Evolutionary conservation across 331 rosid species (phyloP).

Genomic region (Saraca asoca): DNA sequence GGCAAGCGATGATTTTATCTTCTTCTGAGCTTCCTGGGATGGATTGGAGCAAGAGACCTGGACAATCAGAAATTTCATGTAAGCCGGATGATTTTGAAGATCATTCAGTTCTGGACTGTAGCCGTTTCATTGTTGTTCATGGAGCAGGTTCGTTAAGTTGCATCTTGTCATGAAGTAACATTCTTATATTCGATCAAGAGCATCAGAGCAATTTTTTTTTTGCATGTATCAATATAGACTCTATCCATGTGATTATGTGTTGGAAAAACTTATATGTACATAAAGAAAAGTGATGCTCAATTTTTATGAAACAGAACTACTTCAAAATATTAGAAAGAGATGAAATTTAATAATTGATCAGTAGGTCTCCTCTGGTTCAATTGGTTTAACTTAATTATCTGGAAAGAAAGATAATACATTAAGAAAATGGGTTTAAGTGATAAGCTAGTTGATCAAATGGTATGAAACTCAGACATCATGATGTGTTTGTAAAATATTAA

Average conservation of each 20-base stretch:
- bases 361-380: neutral
- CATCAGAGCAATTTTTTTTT: constrained; percentile 1
- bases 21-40: constrained; percentile 66
- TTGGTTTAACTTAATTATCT: too few relatives aligned
- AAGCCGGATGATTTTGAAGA: constrained; percentile 51
- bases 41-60: constrained; percentile 94
- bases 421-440: too few relatives aligned
- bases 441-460: too few relatives aligned
- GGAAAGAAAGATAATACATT: too few relatives aligned
- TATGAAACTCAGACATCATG: neutral
- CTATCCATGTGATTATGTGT: too few relatives aligned
- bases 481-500: neutral
- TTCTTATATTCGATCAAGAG: neutral
- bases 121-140: constrained; percentile 81
- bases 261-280: too few relatives aligned
- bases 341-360: too few relatives aligned
- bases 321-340: neutral
- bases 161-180: constrained; percentile 21
- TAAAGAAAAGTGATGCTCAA: neutral
- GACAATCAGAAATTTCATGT: constrained; percentile 50
- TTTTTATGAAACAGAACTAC: constrained; percentile 4
- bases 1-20: constrained; percentile 66
- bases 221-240: constrained; percentile 2
- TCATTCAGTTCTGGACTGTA: constrained; percentile 39
- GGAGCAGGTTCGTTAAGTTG: constrained; percentile 78